A percentile compares a stretch with the other conserved stretches of the same genome.
phyloP scores from a whole-genome alignment of 805 yeast species.

The Hanseniaspora hatyaiensis region DNA sequence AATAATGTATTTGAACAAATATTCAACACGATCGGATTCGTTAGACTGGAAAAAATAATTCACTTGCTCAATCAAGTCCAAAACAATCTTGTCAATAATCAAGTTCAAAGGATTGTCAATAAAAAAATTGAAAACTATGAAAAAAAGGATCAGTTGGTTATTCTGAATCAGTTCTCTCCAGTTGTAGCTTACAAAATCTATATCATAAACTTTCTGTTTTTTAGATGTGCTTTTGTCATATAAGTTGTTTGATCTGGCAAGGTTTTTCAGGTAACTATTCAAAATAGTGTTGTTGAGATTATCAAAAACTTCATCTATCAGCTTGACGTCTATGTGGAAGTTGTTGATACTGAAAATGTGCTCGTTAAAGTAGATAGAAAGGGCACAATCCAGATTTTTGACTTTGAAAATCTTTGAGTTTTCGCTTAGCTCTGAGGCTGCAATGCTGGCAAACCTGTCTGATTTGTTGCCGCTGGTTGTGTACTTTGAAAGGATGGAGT shows the following conservation, averaged over 20 bases:
- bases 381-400: constrained; percentile 14
- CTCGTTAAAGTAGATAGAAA: constrained; percentile 16
- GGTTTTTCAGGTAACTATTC: neutral
- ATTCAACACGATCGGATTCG: neutral
- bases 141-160: constrained; percentile 19
- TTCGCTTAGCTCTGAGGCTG: too few species aligned
- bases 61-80: neutral
- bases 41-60: neutral
- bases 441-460: too few species aligned
- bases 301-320: constrained; percentile 16
- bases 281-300: constrained; percentile 16
- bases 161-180: constrained; percentile 16
- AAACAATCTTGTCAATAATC: constrained; percentile 11
- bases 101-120: constrained; percentile 19
- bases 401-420: neutral
- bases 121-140: constrained; percentile 22
- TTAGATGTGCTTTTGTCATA: neutral
- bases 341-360: constrained; percentile 20
- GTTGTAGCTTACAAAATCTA: neutral
- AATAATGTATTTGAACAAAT: neutral
- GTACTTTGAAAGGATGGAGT: neutral
- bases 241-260: neutral
- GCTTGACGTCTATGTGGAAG: constrained; percentile 15
- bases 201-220: neutral
- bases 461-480: too few species aligned